Evolutionary conservation across 331 rosid genomes (phyloP), one percentile per base, ranked within the genome.

Genomic region (Rhamnella rubrinervis): DNA sequence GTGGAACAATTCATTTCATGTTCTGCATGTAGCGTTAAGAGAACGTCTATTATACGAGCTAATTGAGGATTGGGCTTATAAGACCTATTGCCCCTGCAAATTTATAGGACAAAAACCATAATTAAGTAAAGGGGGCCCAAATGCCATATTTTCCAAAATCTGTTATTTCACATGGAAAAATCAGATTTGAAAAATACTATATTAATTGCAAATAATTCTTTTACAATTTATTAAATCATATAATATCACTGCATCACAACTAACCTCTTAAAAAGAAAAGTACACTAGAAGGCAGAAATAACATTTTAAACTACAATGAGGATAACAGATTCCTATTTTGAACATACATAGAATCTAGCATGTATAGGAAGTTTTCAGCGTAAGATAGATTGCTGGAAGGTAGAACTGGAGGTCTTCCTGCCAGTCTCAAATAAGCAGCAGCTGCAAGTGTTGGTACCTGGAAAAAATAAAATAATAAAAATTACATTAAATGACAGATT

Each of bases 1-100:
- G 98, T 92, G 44, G 96, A 92, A 79, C 98, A 92, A 77, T 89
- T 92, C 96, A 92, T 92, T 83, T 92, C 98, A 84, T 92, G 98
- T 55, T 92, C 98, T 8, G 98, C 98, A 61, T 92, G 98, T 75
- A 92, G 84, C 55, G 89, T 81, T 85, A 89, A 92, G 80, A 92
- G 88, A 63, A 92, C 85, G 77, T 92, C 98, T 25, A 92, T 66
- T 6, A 83, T 96, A 72, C 89, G 80, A 65, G 95, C 92, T 35
- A 92, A 81, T 71, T 74, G 81, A 56, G 89, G 90, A 76, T 89
- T 92, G 72, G 98, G 98, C 78, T 83, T 87, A 69, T 92, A 92
- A 59, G 95, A 72, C 74, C 88, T 85, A 67, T 89, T 84, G 67
- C 96, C 96, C 23, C 98, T 92, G 89, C 66, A 89, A 51, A 60